These are phyloP conservation scores for Eutrema salsugineum DNA, from an alignment of 441 rosid genomes.

Conservation along the genomic window DNA sequence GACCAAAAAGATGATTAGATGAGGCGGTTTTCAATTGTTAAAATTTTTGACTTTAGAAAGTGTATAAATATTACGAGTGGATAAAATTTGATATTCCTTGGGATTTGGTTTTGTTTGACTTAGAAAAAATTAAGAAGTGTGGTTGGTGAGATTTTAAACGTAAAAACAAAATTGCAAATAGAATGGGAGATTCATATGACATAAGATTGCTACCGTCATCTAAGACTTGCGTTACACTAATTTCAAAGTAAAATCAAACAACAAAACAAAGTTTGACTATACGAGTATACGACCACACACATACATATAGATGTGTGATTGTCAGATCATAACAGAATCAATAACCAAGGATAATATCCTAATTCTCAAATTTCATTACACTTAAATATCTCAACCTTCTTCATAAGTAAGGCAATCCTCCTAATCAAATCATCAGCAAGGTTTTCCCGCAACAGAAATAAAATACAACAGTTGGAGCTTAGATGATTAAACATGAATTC, in stretches of 20 bases:
- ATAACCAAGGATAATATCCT: background rate
- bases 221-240: background rate
- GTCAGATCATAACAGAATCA: background rate
- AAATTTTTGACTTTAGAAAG: conserved; percentile 3
- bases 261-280: conserved; percentile 20
- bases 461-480: conserved; percentile 6
- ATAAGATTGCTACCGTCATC: conserved; percentile 11
- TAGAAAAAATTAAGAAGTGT: background rate
- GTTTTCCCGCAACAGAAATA: background rate
- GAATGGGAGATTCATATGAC: conserved; percentile 8
- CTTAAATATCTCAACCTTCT: background rate
- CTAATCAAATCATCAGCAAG: background rate
- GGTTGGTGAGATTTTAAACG: conserved; percentile 15
- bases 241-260: conserved; percentile 14
- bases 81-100: background rate
- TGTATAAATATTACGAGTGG: background rate
- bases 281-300: conserved; percentile 8
- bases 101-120: conserved; percentile 22
- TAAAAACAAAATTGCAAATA: background rate
- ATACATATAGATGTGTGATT: background rate
- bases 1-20: conserved; percentile 11
- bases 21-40: conserved; percentile 7
- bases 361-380: background rate
- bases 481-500: background rate
- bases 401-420: background rate